These are phyloP conservation scores for Saccharomycopsis selenospora DNA, from an alignment of 805 yeast species.

Conservation along the genomic window DNA sequence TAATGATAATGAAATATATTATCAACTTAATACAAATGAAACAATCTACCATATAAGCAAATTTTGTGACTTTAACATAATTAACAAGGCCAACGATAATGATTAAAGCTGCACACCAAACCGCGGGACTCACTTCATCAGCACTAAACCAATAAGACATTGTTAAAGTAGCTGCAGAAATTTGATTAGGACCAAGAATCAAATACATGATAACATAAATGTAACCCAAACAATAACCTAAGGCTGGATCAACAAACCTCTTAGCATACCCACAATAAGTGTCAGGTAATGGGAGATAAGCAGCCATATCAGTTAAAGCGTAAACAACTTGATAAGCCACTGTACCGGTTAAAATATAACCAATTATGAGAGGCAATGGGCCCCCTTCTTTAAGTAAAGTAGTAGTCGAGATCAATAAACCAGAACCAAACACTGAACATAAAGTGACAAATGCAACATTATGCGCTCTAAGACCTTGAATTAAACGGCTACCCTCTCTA, in stretches of 20 bases:
- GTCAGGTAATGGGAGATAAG: conserved; percentile 60
- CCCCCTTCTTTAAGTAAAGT: conserved; percentile 52
- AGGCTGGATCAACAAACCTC: conserved; percentile 59
- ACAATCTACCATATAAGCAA: conserved; percentile 15
- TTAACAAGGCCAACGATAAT: conserved; percentile 11
- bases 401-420: conserved; percentile 61
- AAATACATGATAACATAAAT: conserved; percentile 36
- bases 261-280: conserved; percentile 67
- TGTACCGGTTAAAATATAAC: conserved; percentile 59
- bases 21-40: conserved; percentile 13
- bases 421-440: conserved; percentile 49
- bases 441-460: conserved; percentile 18
- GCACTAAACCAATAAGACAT: conserved; percentile 37
- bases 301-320: conserved; percentile 75
- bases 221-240: conserved; percentile 69
- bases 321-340: conserved; percentile 62
- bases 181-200: conserved; percentile 17
- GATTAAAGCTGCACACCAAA: conserved; percentile 37
- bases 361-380: conserved; percentile 59
- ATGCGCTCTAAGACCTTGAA: conserved; percentile 15
- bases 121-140: conserved; percentile 35
- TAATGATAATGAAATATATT: conserved; percentile 25
- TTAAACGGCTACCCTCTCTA: neutral
- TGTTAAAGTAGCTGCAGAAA: conserved; percentile 40
- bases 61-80: conserved; percentile 18